Conservation (phyloP, 352 stramenopile genomes). For the Pythium oligandrum region DNA sequence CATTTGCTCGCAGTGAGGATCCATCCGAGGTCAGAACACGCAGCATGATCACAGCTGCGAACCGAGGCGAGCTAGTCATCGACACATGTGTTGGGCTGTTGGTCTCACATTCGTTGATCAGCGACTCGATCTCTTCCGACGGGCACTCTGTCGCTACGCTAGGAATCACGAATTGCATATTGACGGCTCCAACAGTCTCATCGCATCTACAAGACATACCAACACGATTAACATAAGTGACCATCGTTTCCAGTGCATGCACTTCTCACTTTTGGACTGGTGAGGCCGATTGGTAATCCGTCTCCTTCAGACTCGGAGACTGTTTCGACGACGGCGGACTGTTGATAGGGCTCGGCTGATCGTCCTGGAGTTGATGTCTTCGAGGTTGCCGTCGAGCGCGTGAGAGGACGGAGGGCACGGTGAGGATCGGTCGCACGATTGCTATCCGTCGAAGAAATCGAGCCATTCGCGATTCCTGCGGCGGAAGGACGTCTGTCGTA, state of each 20-base stretch:
- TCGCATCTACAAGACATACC: constrained; percentile 6
- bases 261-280: too few relatives aligned
- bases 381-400: constrained; percentile 12
- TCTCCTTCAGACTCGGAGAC: too few relatives aligned
- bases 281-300: too few relatives aligned
- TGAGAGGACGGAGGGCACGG: constrained; percentile 11
- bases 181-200: neutral
- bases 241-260: too few relatives aligned
- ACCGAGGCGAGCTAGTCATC: neutral
- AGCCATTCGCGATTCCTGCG: neutral
- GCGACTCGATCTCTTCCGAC: constrained; percentile 12
- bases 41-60: constrained; percentile 16
- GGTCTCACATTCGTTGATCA: constrained; percentile 15
- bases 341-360: neutral
- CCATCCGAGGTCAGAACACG: constrained; percentile 1
- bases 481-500: too few relatives aligned
- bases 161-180: too few relatives aligned
- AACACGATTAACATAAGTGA: too few relatives aligned
- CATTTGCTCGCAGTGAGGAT: constrained; percentile 1
- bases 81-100: neutral
- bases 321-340: too few relatives aligned
- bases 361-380: constrained; percentile 16
- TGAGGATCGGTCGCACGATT: constrained; percentile 7
- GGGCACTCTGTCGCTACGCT: neutral
- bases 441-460: constrained; percentile 9